A percentile compares a stretch with the other conserved stretches of the same genome.
These are phyloP conservation scores for Fusarium euwallaceae DNA, from an alignment of 2,329 filamentous ascomycete genomes.

Conservation along the genomic window DNA sequence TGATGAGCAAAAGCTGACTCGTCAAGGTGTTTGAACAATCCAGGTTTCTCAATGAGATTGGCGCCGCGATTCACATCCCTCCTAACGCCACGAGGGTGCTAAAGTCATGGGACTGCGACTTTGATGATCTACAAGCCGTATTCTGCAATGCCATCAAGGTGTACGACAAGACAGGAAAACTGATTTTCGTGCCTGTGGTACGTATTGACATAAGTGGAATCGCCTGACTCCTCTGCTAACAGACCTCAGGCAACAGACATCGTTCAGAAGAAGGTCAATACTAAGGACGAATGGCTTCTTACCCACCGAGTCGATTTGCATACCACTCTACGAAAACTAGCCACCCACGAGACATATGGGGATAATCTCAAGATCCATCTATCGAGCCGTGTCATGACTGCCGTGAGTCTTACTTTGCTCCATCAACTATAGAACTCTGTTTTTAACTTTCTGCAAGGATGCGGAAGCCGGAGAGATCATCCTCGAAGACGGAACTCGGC, in stretches of 20 bases:
- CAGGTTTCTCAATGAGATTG: slow-evolving; percentile 13
- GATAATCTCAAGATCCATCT: neutral
- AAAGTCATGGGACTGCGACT: slow-evolving; percentile 15
- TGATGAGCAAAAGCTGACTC: neutral
- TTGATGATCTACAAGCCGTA: slow-evolving; percentile 7
- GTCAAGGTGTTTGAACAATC: slow-evolving; percentile 17
- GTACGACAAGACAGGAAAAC: slow-evolving; percentile 10
- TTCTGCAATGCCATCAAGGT: slow-evolving; percentile 15
- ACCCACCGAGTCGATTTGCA: slow-evolving; percentile 12
- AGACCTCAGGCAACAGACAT: neutral
- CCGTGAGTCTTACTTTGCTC: neutral
- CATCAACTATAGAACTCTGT: neutral
- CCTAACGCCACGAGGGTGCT: slow-evolving; percentile 14
- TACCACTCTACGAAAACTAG: neutral
- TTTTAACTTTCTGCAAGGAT: neutral
- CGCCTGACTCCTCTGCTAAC: neutral
- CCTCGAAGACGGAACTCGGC: neutral
- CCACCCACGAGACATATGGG: neutral
- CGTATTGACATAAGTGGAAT: neutral
- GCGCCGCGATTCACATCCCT: slow-evolving; percentile 15
- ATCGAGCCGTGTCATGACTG: neutral
- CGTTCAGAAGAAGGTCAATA: neutral
- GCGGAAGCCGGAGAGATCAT: slow-evolving; percentile 10
- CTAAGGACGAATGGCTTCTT: slow-evolving; percentile 10
- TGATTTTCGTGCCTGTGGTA: neutral